Conservation (phyloP, 1,284 basidiomycete genomes). For the Puccinia novopanici region DNA sequence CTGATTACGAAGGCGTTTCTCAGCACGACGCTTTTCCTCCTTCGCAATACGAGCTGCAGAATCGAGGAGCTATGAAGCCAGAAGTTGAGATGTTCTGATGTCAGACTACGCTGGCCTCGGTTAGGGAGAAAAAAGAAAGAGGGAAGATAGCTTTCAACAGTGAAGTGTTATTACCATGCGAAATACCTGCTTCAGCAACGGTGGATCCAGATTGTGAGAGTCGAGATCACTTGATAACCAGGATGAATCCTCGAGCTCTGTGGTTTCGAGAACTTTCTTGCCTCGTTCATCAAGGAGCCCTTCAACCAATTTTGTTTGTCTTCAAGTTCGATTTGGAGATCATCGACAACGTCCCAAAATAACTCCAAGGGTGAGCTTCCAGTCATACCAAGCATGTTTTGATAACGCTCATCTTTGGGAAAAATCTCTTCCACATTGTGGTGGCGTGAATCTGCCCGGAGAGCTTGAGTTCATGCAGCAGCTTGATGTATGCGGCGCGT, state of each 20-base stretch:
- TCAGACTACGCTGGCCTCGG: conserved; percentile 7
- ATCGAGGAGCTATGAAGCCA: conserved; percentile 67
- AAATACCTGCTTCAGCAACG: conserved; percentile 38
- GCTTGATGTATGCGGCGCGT: conserved; percentile 77
- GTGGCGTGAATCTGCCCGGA: conserved; percentile 74
- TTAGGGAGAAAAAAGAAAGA: background rate
- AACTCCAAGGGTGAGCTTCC: conserved; percentile 92
- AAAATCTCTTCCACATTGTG: conserved; percentile 89
- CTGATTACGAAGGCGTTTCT: conserved; percentile 78
- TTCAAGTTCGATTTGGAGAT: conserved; percentile 79
- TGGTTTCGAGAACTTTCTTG: conserved; percentile 66
- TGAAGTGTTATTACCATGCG: conserved; percentile 13
- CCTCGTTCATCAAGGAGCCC: conserved; percentile 65
- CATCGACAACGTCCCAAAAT: conserved; percentile 91
- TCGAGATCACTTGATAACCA: conserved; percentile 30
- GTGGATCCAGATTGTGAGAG: conserved; percentile 8
- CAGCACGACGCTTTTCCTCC: conserved; percentile 76
- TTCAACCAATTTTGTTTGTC: conserved; percentile 70
- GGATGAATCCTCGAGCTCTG: conserved; percentile 66
- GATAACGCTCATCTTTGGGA: conserved; percentile 75
- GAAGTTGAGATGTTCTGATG: conserved; percentile 21
- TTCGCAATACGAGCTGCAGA: conserved; percentile 68
- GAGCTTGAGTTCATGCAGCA: conserved; percentile 71
- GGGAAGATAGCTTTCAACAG: background rate
- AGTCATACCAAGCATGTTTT: conserved; percentile 79